Evolutionary conservation across 2,329 filamentous ascomycete genomes (phyloP), one percentile per base, ranked within the genome.

Genomic region (Clarireedia homoeocarpa): DNA sequence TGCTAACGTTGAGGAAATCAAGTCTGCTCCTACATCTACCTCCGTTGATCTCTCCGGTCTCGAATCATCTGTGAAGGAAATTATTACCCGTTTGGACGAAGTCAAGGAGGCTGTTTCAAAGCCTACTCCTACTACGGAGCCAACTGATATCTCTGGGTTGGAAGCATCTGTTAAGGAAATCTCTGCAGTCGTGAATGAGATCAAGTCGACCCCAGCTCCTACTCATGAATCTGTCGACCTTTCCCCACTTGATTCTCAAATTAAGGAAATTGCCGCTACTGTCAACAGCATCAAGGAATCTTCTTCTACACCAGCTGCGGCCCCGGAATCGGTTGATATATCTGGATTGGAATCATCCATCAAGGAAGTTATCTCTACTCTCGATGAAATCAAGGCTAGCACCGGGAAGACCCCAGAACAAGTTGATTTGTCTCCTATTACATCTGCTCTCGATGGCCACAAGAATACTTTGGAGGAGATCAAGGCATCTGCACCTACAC

Each of bases 341-440:
- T 56, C 60, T 12, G 45, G 53, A 26, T 44, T 63, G 6, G 53
- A 62, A 38, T 24, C 58, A 10, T 58, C 60, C 2, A 40, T 63
- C 10, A 58, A 64, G 23, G 60, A 61, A 10, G 50, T 65, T 5
- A 52, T 53, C 2, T 40, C 57, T 20, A 57, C 57, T 26, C 58
- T 64, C 17, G 56, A 59, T n/a, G 48, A 55, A 20, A 58, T 60
- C 17, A 56, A 58, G 48, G 47, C 38, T 14, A 38, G 36, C 10
- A 38, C 42, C 17, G 15, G 40, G 12, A 38, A 42, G n/a, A 27
- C 40, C n/a, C 30, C 48, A 4, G 44, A 47, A 6, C 51, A 61
- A 34, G 17, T 58, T 20, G 58, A 61, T 5, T 49, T 64, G n/a
- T 56, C 61, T 17, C 58, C 59, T 9, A 55, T 65, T 15, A 51